Percentiles rank a stretch among this genome's conserved stretches.
These are phyloP conservation scores for Phytophthora sp. DNA, from an alignment of 352 stramenopile genomes.

Conservation along the genomic window DNA sequence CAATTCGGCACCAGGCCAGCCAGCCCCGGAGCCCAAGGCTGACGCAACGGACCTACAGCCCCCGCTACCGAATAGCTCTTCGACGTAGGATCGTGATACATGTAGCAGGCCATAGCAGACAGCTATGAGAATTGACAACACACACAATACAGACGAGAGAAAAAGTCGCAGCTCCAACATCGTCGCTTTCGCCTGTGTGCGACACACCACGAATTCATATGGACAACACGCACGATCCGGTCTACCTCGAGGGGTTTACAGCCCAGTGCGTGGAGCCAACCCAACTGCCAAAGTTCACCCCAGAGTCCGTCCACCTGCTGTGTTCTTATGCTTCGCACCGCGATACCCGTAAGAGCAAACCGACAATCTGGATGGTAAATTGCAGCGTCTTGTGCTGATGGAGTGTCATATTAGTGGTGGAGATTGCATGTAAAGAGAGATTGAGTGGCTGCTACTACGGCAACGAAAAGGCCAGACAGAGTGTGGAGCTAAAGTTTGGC, in stretches of 20 bases:
- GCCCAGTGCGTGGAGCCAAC: slow-evolving; percentile 40
- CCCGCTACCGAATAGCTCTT: neutral
- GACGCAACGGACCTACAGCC: slow-evolving; percentile 9
- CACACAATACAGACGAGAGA: slow-evolving; percentile 1
- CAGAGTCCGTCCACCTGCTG: slow-evolving; percentile 36
- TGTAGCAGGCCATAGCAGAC: slow-evolving; percentile 4
- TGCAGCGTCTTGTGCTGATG: neutral
- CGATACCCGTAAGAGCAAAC: slow-evolving; percentile 40
- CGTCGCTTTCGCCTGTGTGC: slow-evolving; percentile 14
- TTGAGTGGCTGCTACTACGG: slow-evolving; percentile 59
- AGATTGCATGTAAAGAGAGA: slow-evolving; percentile 74
- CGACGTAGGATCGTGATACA: slow-evolving; percentile 19
- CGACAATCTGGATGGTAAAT: neutral
- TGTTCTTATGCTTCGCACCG: slow-evolving; percentile 41
- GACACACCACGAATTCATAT: slow-evolving; percentile 18
- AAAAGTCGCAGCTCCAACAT: too few relatives aligned
- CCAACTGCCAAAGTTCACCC: slow-evolving; percentile 35
- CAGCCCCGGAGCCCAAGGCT: slow-evolving; percentile 1
- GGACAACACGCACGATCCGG: slow-evolving; percentile 16
- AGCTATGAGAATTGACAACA: slow-evolving; percentile 10
- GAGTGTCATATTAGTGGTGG: slow-evolving; percentile 55
- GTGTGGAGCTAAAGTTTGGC: slow-evolving; percentile 79
- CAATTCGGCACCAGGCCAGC: slow-evolving; percentile 17
- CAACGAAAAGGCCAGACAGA: slow-evolving; percentile 65
- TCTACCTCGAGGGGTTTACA: slow-evolving; percentile 40